phyloP scores from a whole-genome alignment of 2,329 filamentous ascomycete species.

The Pseudogymnoascus sp. region DNA sequence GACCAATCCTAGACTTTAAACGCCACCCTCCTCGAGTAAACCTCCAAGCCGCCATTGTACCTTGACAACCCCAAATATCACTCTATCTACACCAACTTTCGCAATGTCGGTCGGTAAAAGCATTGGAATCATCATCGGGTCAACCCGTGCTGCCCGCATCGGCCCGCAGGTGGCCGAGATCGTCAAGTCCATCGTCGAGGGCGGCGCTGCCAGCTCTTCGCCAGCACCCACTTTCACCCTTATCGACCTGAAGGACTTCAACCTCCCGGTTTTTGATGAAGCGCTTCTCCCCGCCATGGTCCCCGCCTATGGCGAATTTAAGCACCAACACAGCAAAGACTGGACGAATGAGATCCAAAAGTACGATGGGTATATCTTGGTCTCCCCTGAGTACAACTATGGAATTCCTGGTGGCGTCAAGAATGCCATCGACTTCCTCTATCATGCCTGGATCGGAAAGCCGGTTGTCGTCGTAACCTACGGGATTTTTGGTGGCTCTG shows the following conservation, averaged over 20 bases:
- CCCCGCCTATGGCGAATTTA: constrained; percentile 29
- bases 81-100: not conserved
- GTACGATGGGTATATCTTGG: constrained; percentile 40
- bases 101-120: not conserved
- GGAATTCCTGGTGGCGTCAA: constrained; percentile 45
- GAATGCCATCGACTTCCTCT: constrained; percentile 55
- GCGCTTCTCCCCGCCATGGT: constrained; percentile 31
- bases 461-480: constrained; percentile 45
- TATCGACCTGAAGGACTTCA: constrained; percentile 32
- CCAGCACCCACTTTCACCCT: constrained; percentile 19
- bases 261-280: constrained; percentile 40
- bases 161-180: constrained; percentile 29
- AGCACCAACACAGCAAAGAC: constrained; percentile 33
- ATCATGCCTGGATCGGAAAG: constrained; percentile 49
- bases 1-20: not conserved
- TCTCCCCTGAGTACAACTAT: constrained; percentile 49
- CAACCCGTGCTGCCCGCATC: constrained; percentile 28
- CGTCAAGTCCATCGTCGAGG: constrained; percentile 25
- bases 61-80: not conserved
- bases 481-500: constrained; percentile 36
- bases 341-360: constrained; percentile 38
- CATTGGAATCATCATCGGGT: constrained; percentile 30
- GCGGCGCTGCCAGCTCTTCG: constrained; percentile 13
- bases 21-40: not conserved
- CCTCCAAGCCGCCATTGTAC: not conserved